Base-by-base conservation (phyloP, 2,329 filamentous ascomycete species). In the Tolypocladium pustulatum region DNA sequence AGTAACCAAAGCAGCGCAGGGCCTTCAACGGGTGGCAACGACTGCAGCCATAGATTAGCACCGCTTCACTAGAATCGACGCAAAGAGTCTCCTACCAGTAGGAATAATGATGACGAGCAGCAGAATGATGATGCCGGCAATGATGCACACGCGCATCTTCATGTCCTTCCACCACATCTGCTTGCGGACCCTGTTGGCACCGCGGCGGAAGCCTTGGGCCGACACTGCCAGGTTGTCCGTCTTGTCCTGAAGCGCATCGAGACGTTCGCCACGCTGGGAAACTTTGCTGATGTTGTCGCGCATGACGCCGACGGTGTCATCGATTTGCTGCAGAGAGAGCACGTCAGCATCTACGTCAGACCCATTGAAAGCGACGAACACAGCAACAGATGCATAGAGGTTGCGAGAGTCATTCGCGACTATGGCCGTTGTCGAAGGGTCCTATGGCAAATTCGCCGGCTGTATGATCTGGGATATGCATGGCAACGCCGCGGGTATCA, bases 141-240 rank as follows among this genome's bases (percentile, higher is more conserved):
- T 89, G 67, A 99, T 81, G 78, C 93, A 97, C 81, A 97, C 94
- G 75, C 94, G 87, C 94, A 99, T 99, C 86, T 97, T 97, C 91
- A 97, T 96, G 72, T 97, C 93, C 84, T 97, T 97, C 93, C 92
- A 97, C 93, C 93, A 97, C 93, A 97, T 97, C 76, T 96, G 87
- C 81, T 92, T 93, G 75, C 94, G 87, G 67, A 99, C 93, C 68
- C 91, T 83, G 81, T 97, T 99, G 76, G 95, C 94, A 64, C 94
- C 93, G 66, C 92, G 88, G 69, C 92, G 90, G 84, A 99, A 99
- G 63, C 91, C 91, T 75, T 96, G 91, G 60, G 94, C 93, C 40
- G 92, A 96, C 63, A 88, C 85, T 61, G 92, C 92, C 66, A 99
- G 83, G 77, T 96, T 95, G 78, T 97, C 87, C 65, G 90, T 97